These are phyloP conservation scores for Calonectria honghensis DNA, from an alignment of 2,329 filamentous ascomycete species.

Conservation along the genomic window DNA sequence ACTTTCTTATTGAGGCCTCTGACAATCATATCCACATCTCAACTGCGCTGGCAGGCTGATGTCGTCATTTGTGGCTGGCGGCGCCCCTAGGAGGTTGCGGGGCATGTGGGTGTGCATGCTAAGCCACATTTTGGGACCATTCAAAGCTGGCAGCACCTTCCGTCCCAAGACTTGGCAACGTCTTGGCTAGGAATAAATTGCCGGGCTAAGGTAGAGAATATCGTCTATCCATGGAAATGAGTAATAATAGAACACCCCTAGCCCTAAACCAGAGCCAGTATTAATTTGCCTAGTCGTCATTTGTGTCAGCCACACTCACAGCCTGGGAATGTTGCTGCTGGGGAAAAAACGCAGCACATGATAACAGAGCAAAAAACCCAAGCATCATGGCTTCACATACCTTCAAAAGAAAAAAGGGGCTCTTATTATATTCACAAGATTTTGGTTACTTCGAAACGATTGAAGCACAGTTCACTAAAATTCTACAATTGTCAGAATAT, in stretches of 20 bases:
- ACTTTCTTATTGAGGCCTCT: slow-evolving; percentile 46
- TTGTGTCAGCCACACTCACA: neutral
- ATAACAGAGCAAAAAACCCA: neutral
- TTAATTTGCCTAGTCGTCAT: neutral
- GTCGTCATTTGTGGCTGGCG: slow-evolving; percentile 54
- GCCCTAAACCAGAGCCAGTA: no score
- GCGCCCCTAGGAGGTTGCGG: slow-evolving; percentile 44
- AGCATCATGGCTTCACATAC: neutral
- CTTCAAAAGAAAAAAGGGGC: no score
- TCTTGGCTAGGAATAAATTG: neutral
- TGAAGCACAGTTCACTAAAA: neutral
- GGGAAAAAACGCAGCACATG: neutral
- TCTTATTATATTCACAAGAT: no score
- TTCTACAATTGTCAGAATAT: no score
- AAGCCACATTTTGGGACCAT: slow-evolving; percentile 44
- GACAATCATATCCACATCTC: neutral
- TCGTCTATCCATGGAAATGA: neutral
- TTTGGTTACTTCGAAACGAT: neutral
- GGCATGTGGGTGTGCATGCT: slow-evolving; percentile 43
- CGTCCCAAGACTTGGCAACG: slow-evolving; percentile 1
- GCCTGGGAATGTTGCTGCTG: no score
- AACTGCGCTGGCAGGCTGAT: slow-evolving; percentile 45
- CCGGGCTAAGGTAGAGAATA: neutral
- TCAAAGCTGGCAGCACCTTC: neutral
- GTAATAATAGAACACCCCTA: neutral